Conservation (phyloP, 208 protist genomes). For the Leishmania turanica region DNA sequence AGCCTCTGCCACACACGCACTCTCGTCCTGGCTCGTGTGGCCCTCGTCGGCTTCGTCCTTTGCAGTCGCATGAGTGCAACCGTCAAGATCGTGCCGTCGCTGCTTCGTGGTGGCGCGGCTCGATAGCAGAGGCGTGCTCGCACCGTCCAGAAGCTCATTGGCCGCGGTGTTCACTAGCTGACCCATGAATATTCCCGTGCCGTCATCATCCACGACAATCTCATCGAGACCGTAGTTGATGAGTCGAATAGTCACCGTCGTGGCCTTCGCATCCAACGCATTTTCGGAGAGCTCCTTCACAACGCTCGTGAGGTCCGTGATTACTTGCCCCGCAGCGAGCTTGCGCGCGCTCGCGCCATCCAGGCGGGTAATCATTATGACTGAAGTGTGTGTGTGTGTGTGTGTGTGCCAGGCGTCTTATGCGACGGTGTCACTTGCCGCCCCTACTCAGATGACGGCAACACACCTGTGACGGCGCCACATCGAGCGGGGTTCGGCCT, state of each 20-base stretch:
- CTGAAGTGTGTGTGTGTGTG: not conserved
- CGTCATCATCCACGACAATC: slow-evolving; percentile 88
- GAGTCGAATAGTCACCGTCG: slow-evolving; percentile 60
- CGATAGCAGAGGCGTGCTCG: slow-evolving; percentile 57
- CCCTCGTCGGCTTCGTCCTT: slow-evolving; percentile 2
- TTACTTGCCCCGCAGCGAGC: slow-evolving; percentile 84
- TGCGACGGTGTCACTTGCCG: not conserved
- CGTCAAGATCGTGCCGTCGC: not conserved
- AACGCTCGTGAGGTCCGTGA: slow-evolving; percentile 79
- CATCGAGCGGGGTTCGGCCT: not conserved
- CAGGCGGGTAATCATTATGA: slow-evolving; percentile 70
- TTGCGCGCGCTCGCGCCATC: slow-evolving; percentile 69
- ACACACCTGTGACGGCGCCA: not conserved
- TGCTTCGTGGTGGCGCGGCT: slow-evolving; percentile 75
- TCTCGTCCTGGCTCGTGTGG: not conserved
- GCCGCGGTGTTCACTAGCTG: slow-evolving; percentile 37
- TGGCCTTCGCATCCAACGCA: slow-evolving; percentile 77
- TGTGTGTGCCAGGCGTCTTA: not conserved
- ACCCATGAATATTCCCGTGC: slow-evolving; percentile 61
- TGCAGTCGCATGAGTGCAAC: not conserved
- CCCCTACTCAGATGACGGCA: not conserved
- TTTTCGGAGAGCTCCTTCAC: slow-evolving; percentile 92
- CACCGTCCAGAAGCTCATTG: slow-evolving; percentile 31
- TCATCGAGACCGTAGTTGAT: slow-evolving; percentile 65
- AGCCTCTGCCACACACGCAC: not conserved